Evolutionary conservation across 2,329 filamentous ascomycete genomes (phyloP), one percentile per base, ranked within the genome.

Genomic region (Beauveria sp.): DNA sequence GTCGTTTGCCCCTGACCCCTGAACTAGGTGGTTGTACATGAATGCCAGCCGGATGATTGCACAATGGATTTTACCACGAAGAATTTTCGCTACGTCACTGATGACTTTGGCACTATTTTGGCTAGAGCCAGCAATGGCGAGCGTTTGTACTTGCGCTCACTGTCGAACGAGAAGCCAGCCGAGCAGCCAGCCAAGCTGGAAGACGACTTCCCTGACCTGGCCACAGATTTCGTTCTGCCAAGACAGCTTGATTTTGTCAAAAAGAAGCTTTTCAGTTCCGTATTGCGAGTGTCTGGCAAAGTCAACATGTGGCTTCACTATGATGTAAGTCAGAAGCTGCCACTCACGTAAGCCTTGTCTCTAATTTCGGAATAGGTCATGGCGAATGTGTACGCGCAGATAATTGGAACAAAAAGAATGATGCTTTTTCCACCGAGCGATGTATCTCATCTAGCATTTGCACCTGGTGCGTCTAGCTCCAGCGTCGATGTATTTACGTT

Each of bases 221-320:
- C 86, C 0, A 62, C 72, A 1, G 91, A 96, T 70, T 96, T 96
- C 71, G 68, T 71, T 16, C 72, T 96, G 1, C 90, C 91, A 1
- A 66, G 77, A 1, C 77, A 85, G 63, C 76, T 96, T 10, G 72
- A 72, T 0, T 75, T 81, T 40, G 84, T 90, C 4, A 70, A 69
- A 5, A 76, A 86, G n/a, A 84, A 85, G 63, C 73, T 83, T 3
- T 91, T 96, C 70, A 93, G 88, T 70, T 92, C 90, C 3, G 87
- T 92, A 0, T 75, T 96, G 26, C 83, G 91, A 22, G 86, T 96
- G 63, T 93, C 89, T 4, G 90, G 90, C 1, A 84, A 84, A 2
- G 89, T 93, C 12, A 88, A 86, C 46, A 90, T 96, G 84, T 96
- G 92, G 92, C 79, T 96, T 37, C 91, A 96, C 73, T 96, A 94